phyloP scores from a whole-genome alignment of 768 basidiomycete genomes.

The Antrodiella citrinella region DNA sequence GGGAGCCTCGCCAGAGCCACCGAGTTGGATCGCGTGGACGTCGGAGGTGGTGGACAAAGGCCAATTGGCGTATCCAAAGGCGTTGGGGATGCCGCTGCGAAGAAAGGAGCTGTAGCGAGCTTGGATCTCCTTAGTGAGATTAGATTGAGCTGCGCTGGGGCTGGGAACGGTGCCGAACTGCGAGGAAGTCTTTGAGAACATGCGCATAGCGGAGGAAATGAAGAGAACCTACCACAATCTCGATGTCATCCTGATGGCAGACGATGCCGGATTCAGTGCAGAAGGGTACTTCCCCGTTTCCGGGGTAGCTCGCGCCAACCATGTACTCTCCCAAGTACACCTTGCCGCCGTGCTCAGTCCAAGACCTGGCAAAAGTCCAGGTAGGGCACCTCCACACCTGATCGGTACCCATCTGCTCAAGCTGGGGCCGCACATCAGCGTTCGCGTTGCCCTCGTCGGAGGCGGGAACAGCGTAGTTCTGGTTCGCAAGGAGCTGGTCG shows the following conservation, averaged over 20 bases:
- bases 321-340: slow-evolving; percentile 62
- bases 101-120: slow-evolving; percentile 66
- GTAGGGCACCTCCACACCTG: slow-evolving; percentile 61
- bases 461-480: slow-evolving; percentile 36
- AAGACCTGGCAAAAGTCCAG: slow-evolving; percentile 65
- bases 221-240: slow-evolving; percentile 52
- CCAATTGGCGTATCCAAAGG: slow-evolving; percentile 41
- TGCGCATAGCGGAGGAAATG: slow-evolving; percentile 1
- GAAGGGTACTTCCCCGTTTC: slow-evolving; percentile 46
- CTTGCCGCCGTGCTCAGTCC: slow-evolving; percentile 54
- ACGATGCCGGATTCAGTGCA: slow-evolving; percentile 51
- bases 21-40: slow-evolving; percentile 54
- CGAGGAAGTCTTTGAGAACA: slow-evolving; percentile 19
- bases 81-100: slow-evolving; percentile 54
- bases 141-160: slow-evolving; percentile 47
- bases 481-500: slow-evolving; percentile 31
- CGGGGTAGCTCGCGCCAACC: slow-evolving; percentile 65
- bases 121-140: slow-evolving; percentile 60
- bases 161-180: slow-evolving; percentile 47
- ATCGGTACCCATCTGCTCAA: slow-evolving; percentile 59
- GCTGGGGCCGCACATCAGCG: slow-evolving; percentile 31
- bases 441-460: slow-evolving; percentile 32
- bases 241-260: slow-evolving; percentile 79
- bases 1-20: slow-evolving; percentile 43
- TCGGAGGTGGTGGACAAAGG: slow-evolving; percentile 38